phyloP scores from a whole-genome alignment of 495 filamentous ascomycete genomes.

The Staphylotrichum tortipilum region DNA sequence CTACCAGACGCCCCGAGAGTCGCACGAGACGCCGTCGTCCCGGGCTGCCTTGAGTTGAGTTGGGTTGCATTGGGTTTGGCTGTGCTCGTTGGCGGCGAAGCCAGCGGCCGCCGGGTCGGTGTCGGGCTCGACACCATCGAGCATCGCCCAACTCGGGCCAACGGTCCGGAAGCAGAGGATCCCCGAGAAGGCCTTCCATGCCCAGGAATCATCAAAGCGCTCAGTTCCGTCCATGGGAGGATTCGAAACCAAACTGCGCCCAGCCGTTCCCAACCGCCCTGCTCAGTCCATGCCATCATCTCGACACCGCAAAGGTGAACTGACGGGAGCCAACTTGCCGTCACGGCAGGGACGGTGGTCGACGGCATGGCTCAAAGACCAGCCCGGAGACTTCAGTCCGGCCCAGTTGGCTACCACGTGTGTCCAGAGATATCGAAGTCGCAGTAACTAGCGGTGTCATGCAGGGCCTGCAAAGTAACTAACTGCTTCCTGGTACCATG shows the following conservation, averaged over 20 bases:
- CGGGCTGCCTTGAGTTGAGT: no score
- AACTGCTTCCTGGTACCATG: no score
- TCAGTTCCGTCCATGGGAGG: not conserved
- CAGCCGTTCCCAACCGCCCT: no score
- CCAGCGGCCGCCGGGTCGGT: no score
- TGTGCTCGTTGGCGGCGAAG: no score
- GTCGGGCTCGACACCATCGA: not conserved
- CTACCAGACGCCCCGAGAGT: not conserved
- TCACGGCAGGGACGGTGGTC: not conserved
- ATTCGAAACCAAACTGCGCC: not conserved
- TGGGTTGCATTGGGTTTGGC: no score
- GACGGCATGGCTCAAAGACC: not conserved
- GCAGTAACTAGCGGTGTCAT: no score
- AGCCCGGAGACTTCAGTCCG: constrained; percentile 6
- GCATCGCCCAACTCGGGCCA: not conserved
- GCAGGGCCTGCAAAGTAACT: no score
- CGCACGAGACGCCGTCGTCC: no score
- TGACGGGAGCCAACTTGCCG: not conserved
- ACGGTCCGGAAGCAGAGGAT: not conserved
- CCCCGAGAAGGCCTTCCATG: not conserved
- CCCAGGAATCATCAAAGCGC: no score
- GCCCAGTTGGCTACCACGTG: no score
- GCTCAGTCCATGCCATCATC: not conserved
- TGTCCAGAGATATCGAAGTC: no score
- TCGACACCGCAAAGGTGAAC: not conserved